phyloP scores from a whole-genome alignment of 352 stramenopile species.

The Phytophthora syringae region DNA sequence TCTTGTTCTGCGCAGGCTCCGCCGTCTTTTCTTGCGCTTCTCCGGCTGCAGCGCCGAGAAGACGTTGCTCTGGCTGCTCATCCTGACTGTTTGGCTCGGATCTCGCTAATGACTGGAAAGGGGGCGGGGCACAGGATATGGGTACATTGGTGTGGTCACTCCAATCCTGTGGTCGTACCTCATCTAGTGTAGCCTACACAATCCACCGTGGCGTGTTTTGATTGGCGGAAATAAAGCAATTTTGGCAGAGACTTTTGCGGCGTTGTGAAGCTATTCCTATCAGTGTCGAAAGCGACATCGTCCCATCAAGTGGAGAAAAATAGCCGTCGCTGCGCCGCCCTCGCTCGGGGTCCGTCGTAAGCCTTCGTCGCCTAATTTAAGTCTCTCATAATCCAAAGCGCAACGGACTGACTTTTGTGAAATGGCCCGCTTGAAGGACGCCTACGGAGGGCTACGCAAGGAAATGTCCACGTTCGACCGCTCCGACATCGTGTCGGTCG shows the following conservation, averaged over 20 bases:
- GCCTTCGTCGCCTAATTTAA: conserved; percentile 27
- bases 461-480: conserved; percentile 84
- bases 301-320: conserved; percentile 28
- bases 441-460: conserved; percentile 78
- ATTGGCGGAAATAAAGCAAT: conserved; percentile 30
- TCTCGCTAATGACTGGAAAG: conserved; percentile 31
- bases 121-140: not conserved
- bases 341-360: conserved; percentile 41
- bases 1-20: conserved; percentile 51
- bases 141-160: not conserved
- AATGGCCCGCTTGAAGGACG: conserved; percentile 80
- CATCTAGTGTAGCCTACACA: too few relatives aligned
- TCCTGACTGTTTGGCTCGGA: conserved; percentile 3
- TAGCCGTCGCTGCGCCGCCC: conserved; percentile 36
- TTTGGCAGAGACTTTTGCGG: too few relatives aligned
- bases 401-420: conserved; percentile 20
- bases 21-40: conserved; percentile 72
- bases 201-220: conserved; percentile 1
- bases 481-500: conserved; percentile 68
- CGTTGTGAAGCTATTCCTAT: conserved; percentile 25
- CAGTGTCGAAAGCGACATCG: not conserved
- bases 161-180: too few relatives aligned
- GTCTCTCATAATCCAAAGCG: conserved; percentile 29
- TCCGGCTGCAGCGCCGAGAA: conserved; percentile 61
- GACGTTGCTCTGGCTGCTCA: conserved; percentile 47